phyloP scores from a whole-genome alignment of 2,329 filamentous ascomycete species.

The Juglanconis juglandina region DNA sequence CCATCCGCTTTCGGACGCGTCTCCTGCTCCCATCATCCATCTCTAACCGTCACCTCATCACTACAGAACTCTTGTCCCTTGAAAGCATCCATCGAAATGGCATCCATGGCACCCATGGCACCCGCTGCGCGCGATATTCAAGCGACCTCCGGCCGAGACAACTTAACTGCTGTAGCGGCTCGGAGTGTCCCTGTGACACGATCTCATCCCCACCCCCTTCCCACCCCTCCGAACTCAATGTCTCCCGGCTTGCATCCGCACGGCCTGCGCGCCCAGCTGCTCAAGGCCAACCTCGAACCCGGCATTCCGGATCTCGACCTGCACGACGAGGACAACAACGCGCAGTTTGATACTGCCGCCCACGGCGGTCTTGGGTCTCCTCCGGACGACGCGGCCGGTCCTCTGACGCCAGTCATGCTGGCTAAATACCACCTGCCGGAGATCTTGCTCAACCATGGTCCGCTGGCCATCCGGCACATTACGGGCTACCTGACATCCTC shows the following conservation, averaged over 20 bases:
- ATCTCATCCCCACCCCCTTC: slow-evolving; percentile 69
- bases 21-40: slow-evolving; percentile 6
- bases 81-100: slow-evolving; percentile 39
- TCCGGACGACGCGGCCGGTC: slow-evolving; percentile 65
- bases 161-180: slow-evolving; percentile 70
- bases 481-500: slow-evolving; percentile 92
- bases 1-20: slow-evolving; percentile 12
- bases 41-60: slow-evolving; percentile 26
- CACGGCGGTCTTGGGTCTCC: slow-evolving; percentile 39
- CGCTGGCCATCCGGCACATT: slow-evolving; percentile 89
- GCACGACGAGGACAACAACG: slow-evolving; percentile 59
- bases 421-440: slow-evolving; percentile 87
- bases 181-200: slow-evolving; percentile 61
- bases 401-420: slow-evolving; percentile 80
- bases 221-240: slow-evolving; percentile 92
- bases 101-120: slow-evolving; percentile 59
- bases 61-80: slow-evolving; percentile 24
- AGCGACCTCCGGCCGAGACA: slow-evolving; percentile 63
- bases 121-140: slow-evolving; percentile 66
- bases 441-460: slow-evolving; percentile 85
- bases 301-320: slow-evolving; percentile 87
- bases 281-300: slow-evolving; percentile 56
- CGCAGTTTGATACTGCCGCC: slow-evolving; percentile 23
- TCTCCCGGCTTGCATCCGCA: slow-evolving; percentile 83
- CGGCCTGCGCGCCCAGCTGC: slow-evolving; percentile 67